phyloP scores from a whole-genome alignment of 2,329 filamentous ascomycete species.

The Talaromyces marneffei region DNA sequence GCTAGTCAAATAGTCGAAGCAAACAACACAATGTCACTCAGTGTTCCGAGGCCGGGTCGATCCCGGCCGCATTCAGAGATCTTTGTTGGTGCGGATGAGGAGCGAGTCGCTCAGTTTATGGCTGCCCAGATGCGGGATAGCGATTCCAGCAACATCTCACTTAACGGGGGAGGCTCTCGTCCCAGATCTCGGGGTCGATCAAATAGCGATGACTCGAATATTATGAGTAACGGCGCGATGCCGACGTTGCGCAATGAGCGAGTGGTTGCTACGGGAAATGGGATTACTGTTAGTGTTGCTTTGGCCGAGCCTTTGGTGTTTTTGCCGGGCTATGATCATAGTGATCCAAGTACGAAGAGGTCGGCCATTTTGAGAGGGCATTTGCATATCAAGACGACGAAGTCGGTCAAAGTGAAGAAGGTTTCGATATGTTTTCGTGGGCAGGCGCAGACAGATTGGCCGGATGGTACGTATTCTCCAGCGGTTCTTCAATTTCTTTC shows the following conservation, averaged over 20 bases:
- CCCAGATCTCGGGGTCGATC: slow-evolving; percentile 20
- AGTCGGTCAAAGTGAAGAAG: slow-evolving; percentile 88
- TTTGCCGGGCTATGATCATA: slow-evolving; percentile 45
- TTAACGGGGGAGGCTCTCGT: not conserved
- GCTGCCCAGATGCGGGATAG: slow-evolving; percentile 3
- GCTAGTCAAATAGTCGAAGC: slow-evolving; percentile 11
- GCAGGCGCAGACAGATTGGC: slow-evolving; percentile 87
- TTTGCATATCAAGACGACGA: slow-evolving; percentile 73
- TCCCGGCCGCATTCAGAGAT: slow-evolving; percentile 33
- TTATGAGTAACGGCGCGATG: slow-evolving; percentile 23
- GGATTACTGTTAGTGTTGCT: slow-evolving; percentile 42
- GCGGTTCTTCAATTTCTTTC: not conserved
- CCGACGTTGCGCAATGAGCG: slow-evolving; percentile 41
- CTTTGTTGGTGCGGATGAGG: slow-evolving; percentile 29
- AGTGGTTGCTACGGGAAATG: slow-evolving; percentile 45
- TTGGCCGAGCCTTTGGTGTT: slow-evolving; percentile 46
- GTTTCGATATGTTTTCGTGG: slow-evolving; percentile 82
- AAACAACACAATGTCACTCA: slow-evolving; percentile 21
- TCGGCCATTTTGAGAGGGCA: slow-evolving; percentile 83
- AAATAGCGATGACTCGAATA: slow-evolving; percentile 22
- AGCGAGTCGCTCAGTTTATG: slow-evolving; percentile 26
- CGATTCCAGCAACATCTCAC: slow-evolving; percentile 12
- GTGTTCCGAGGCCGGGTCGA: slow-evolving; percentile 23
- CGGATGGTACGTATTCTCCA: slow-evolving; percentile 56
- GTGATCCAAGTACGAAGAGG: slow-evolving; percentile 52